Evolutionary conservation across 192 early-diverging fungal genomes (phyloP).

Genomic region (Phycomyces nitens): DNA sequence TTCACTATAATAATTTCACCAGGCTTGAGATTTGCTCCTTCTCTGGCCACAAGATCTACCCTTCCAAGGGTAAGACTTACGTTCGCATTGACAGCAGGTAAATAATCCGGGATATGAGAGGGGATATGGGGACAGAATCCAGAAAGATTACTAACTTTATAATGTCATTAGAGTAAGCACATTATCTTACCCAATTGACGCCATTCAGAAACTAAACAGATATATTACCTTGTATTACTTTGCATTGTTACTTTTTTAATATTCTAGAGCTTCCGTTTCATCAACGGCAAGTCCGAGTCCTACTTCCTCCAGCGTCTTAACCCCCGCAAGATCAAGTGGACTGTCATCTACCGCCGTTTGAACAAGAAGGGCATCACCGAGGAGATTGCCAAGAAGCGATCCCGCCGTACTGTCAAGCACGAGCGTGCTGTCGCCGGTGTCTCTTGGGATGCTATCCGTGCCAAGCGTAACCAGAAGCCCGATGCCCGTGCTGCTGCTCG

Average conservation of each 20-base stretch:
- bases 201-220: too few relatives aligned
- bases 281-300: slow-evolving; percentile 96
- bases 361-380: slow-evolving; percentile 98
- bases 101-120: not conserved
- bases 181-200: too few relatives aligned
- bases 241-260: slow-evolving; percentile 3
- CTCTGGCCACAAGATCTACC: slow-evolving; percentile 99
- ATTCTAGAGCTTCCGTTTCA: slow-evolving; percentile 85
- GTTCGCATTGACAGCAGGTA: slow-evolving; percentile 90
- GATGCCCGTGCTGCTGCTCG: slow-evolving; percentile 92
- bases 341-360: slow-evolving; percentile 93
- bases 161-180: too few relatives aligned
- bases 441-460: slow-evolving; percentile 93
- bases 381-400: slow-evolving; percentile 95
- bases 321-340: slow-evolving; percentile 98
- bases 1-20: slow-evolving; percentile 3
- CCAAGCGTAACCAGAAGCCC: slow-evolving; percentile 95
- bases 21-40: slow-evolving; percentile 94
- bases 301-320: slow-evolving; percentile 97
- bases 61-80: slow-evolving; percentile 93
- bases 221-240: not conserved
- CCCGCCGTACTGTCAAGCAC: slow-evolving; percentile 90
- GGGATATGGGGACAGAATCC: not conserved
- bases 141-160: too few relatives aligned
- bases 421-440: slow-evolving; percentile 95